Evolutionary conservation across 75 land plant species (phyloP), one percentile per base, ranked within the genome.

Genomic region (Pseudotsuga menziesii): DNA sequence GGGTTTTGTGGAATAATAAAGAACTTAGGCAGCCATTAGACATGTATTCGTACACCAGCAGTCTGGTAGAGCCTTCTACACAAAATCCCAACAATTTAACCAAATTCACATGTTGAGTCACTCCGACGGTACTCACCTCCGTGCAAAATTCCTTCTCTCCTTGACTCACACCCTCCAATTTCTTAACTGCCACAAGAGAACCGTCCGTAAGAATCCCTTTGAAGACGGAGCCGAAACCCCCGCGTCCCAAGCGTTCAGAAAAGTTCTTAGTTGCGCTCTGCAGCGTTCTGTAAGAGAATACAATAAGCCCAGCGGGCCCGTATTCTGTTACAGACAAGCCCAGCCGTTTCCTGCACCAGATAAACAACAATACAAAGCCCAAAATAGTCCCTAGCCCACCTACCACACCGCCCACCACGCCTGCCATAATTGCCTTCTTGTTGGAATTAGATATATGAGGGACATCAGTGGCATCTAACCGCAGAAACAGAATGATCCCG

Each of bases 51-150:
- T 35, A 35, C 36, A 35, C 36, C 36, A 35, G 3, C 36, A 35
- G 36, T 35, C 72, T 80, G 12, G 55, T 25, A 13, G 23, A 9
- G 5, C 73, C 74, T 54, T 81, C 86, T 8, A 63, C 25, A 74
- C 86, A 81, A 56, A 81, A 84, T 9, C 83, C 86, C 16, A 27
- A 39, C 14, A 84, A 79, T 44, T 62, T 70, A 14, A 84, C 77
- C 74, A 84, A 71, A 75, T 84, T 78, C 63, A 72, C 72, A 66
- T 84, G 86, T 16, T 84, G 86, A n/a, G 74, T 74, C 27, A 22
- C 35, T 35, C 83, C 83, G 9, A 85, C 67, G 1, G 79, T 81
- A 32, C 75, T 75, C 23, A 85, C 74, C 71, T 82, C 87, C 19
- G 72, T 60, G 6, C 80, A 14, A 57, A 85, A 85, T 39, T 85